phyloP scores from a whole-genome alignment of 192 early-diverging fungal species.

The Coemansia sp. region DNA sequence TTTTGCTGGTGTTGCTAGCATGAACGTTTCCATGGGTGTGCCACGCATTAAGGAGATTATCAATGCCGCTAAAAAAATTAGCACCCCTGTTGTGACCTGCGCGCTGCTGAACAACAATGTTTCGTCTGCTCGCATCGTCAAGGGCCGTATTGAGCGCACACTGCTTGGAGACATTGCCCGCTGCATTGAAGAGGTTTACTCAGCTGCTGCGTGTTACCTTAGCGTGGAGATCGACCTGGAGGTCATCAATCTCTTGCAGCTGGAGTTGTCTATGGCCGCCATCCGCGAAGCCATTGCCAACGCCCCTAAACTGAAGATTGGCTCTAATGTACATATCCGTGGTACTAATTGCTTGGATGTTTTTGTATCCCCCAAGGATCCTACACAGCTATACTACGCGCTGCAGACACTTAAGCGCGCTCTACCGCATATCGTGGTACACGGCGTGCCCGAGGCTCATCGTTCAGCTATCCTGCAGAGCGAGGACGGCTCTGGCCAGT shows the following conservation, averaged over 20 bases:
- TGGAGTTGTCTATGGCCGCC: slow-evolving; percentile 77
- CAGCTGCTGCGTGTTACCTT: slow-evolving; percentile 70
- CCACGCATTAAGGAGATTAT: slow-evolving; percentile 99
- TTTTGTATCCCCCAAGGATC: slow-evolving; percentile 62
- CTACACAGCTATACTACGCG: slow-evolving; percentile 62
- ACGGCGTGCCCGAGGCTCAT: slow-evolving; percentile 79
- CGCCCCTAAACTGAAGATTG: slow-evolving; percentile 86
- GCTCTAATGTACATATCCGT: slow-evolving; percentile 66
- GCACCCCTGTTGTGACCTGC: slow-evolving; percentile 87
- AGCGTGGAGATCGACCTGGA: slow-evolving; percentile 81
- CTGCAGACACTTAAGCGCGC: slow-evolving; percentile 82
- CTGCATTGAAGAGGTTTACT: slow-evolving; percentile 90
- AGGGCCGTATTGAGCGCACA: slow-evolving; percentile 93
- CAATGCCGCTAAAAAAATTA: slow-evolving; percentile 95
- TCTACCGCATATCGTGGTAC: slow-evolving; percentile 83
- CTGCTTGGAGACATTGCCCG: slow-evolving; percentile 88
- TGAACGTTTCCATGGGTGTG: slow-evolving; percentile 99
- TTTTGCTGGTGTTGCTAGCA: slow-evolving; percentile 98
- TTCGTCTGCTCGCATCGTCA: slow-evolving; percentile 89
- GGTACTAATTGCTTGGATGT: slow-evolving; percentile 66
- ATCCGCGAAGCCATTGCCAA: slow-evolving; percentile 77
- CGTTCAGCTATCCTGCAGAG: slow-evolving; percentile 75
- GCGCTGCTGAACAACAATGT: slow-evolving; percentile 68
- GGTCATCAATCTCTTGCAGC: slow-evolving; percentile 79
- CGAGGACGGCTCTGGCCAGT: slow-evolving; percentile 36